Percentiles rank a stretch among this genome's conserved stretches.
Conservation (phyloP, 345 rosid species). For the Gossypium herbaceum region DNA sequence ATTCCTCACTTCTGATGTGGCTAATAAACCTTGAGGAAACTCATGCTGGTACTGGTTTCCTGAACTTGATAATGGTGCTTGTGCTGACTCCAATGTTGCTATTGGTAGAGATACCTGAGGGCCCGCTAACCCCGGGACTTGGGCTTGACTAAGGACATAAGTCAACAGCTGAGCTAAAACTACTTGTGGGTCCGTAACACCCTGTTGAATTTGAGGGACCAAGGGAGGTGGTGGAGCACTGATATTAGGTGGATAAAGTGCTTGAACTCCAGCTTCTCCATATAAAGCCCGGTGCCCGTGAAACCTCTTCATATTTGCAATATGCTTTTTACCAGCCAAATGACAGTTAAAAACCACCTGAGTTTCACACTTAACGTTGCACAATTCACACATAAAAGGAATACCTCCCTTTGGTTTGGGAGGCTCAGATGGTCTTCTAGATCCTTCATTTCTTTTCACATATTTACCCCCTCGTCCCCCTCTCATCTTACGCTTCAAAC, state of each 20-base stretch:
- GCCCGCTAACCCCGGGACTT: slow-evolving; percentile 16
- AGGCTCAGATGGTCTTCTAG: slow-evolving; percentile 25
- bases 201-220: slow-evolving; percentile 30
- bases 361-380: slow-evolving; percentile 36
- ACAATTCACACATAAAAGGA: slow-evolving; percentile 36
- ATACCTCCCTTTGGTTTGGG: slow-evolving; percentile 25
- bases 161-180: slow-evolving; percentile 39
- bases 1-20: slow-evolving; percentile 1
- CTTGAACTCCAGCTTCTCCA: slow-evolving; percentile 33
- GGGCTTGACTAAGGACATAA: slow-evolving; percentile 32
- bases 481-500: slow-evolving; percentile 31
- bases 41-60: slow-evolving; percentile 1
- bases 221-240: slow-evolving; percentile 22
- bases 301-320: slow-evolving; percentile 29
- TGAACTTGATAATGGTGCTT: not conserved
- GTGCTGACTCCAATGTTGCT: slow-evolving; percentile 4
- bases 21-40: slow-evolving; percentile 1
- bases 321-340: slow-evolving; percentile 40
- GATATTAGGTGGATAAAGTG: slow-evolving; percentile 27
- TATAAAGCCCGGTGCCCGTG: slow-evolving; percentile 26
- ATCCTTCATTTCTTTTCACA: slow-evolving; percentile 26
- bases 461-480: slow-evolving; percentile 27
- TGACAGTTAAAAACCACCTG: slow-evolving; percentile 36
- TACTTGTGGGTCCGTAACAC: slow-evolving; percentile 37
- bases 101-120: slow-evolving; percentile 4